Conservation (phyloP, 2,329 filamentous ascomycete species). For the Stemphylium beticola region DNA sequence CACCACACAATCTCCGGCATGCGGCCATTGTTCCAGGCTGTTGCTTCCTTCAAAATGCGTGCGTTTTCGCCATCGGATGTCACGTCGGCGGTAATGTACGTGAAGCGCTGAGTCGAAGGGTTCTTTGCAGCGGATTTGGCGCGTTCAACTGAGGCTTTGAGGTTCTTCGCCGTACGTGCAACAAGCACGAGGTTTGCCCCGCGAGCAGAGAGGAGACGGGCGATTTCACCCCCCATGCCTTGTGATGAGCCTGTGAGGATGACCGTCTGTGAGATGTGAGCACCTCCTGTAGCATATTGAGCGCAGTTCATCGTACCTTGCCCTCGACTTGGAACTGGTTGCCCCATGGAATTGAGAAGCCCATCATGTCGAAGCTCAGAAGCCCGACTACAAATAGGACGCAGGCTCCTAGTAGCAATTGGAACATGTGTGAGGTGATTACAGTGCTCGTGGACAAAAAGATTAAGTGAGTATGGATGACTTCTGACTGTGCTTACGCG, state of each 20-base stretch:
- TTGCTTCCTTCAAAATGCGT: conserved; percentile 73
- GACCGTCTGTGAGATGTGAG: conserved; percentile 68
- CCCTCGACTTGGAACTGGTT: conserved; percentile 86
- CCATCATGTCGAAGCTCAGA: conserved; percentile 63
- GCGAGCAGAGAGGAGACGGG: conserved; percentile 75
- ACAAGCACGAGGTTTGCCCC: conserved; percentile 89
- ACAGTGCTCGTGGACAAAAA: background rate
- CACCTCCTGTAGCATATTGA: background rate
- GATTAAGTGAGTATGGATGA: background rate
- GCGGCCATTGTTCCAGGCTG: conserved; percentile 75
- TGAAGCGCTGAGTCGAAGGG: conserved; percentile 75
- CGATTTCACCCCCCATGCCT: conserved; percentile 83
- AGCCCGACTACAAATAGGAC: conserved; percentile 44
- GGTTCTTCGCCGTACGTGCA: conserved; percentile 76
- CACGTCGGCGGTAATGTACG: conserved; percentile 83
- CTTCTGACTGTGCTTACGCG: conserved; percentile 1
- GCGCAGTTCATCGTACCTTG: conserved; percentile 63
- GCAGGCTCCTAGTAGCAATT: conserved; percentile 46
- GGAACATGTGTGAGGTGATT: conserved; percentile 36
- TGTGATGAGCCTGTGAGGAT: conserved; percentile 91
- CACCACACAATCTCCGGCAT: conserved; percentile 91
- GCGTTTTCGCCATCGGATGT: conserved; percentile 71
- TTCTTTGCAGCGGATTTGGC: conserved; percentile 72
- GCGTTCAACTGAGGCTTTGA: conserved; percentile 70
- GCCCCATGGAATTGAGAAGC: conserved; percentile 65